Percentiles rank a stretch among this genome's conserved stretches.
Conservation (phyloP, 148 eudicot genomes). For the Nyssa sinensis region DNA sequence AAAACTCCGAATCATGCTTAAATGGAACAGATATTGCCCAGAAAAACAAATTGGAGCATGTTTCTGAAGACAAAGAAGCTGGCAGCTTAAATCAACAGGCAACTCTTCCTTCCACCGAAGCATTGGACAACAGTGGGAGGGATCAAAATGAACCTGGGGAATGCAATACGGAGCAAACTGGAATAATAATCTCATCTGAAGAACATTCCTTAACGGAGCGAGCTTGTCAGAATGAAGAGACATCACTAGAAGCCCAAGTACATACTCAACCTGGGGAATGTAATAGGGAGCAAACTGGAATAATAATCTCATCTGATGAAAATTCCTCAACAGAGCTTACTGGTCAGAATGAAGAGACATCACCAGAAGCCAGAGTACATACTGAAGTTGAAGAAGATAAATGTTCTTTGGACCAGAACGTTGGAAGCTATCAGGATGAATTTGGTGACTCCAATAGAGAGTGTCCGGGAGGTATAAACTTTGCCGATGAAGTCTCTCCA, state of each 20-base stretch:
- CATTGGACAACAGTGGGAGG: slow-evolving; percentile 22
- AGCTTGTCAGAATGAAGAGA: slow-evolving; percentile 18
- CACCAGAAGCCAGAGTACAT: slow-evolving; percentile 8
- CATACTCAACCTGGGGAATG: neutral
- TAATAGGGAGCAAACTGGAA: no score
- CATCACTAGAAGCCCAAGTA: slow-evolving; percentile 4
- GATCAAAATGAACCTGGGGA: slow-evolving; percentile 17
- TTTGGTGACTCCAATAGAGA: neutral
- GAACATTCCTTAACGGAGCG: slow-evolving; percentile 16
- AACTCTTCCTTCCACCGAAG: slow-evolving; percentile 22
- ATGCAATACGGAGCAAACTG: slow-evolving; percentile 20
- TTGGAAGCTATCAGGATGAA: slow-evolving; percentile 3
- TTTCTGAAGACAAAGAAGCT: slow-evolving; percentile 32
- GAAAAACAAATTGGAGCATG: slow-evolving; percentile 29
- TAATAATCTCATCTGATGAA: no score
- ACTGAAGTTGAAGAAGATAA: slow-evolving; percentile 11
- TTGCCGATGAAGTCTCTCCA: slow-evolving; percentile 15
- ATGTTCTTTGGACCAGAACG: slow-evolving; percentile 10
- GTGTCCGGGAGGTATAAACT: neutral
- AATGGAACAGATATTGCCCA: slow-evolving; percentile 19
- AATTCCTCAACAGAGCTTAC: no score
- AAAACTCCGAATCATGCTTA: slow-evolving; percentile 15
- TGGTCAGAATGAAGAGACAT: slow-evolving; percentile 20
- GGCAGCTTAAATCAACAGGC: slow-evolving; percentile 31
- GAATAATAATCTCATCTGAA: slow-evolving; percentile 15